Evolutionary conservation across 257 asterid genomes (phyloP), one percentile per base, ranked within the genome.

Genomic region (Petrea volubilis): DNA sequence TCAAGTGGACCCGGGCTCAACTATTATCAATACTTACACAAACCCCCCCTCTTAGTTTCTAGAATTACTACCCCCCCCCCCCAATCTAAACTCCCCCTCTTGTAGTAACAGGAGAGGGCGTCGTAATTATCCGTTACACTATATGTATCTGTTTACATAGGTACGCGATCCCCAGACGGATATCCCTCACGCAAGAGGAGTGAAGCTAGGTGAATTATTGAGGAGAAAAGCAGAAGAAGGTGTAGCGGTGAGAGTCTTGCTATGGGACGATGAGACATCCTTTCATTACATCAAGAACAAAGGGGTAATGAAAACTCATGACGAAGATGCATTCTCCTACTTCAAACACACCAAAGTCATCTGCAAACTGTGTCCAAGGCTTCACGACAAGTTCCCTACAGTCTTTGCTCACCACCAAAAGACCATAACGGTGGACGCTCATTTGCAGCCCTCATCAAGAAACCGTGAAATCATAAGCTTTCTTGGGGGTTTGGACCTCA

Each of bases 191-290:
- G 96, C 97, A 9, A 62, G 79, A 41, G 98, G 98, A 47, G 87
- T 90, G 76, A 90, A 88, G 76, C 88, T 92, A 0, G 98, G 98
- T 5, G 95, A 92, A 24, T 51, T 92, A 41, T 53, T 92, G 70
- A 88, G 81, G 75, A 86, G 86, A 18, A 92, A 90, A 81, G 96
- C 97, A 18, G 93, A 87, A 52, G 98, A 90, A 74, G 97, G 95
- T 9, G 93, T 93, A 20, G 90, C 95, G 0, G 96, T 93, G 62
- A 87, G 93, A 72, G 77, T 93, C 80, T 53, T 93, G 76, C 79
- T 93, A 36, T 93, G 98, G 98, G 87, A 93, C 51, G 98, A 93
- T 17, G 88, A 88, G 77, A 93, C 98, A 15, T 93, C 97, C 44
- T 73, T 93, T 5, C 98, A 93, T 1, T 4, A 84, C 59, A 87